Conservation (phyloP, 176 grass and related monocot genomes). For the Echinochloa phyllopogon region DNA sequence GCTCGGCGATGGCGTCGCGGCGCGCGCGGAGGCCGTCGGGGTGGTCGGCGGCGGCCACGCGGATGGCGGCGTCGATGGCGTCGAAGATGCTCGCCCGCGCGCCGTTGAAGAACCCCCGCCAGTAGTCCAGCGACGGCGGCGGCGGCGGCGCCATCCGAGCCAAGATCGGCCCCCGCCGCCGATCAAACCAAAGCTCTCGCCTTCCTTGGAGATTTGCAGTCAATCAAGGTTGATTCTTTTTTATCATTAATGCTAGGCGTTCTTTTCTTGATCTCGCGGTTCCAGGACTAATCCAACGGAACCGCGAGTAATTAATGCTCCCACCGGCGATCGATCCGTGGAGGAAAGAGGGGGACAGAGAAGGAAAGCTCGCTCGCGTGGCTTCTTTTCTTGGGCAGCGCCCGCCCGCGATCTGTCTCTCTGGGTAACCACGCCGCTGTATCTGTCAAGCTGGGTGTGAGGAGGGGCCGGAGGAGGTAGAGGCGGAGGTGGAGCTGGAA, state of each 20-base stretch:
- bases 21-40: conserved; percentile 49
- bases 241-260: neutral
- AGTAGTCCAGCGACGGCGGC: conserved; percentile 63
- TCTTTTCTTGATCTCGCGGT: neutral
- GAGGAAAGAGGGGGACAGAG: neutral
- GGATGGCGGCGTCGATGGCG: conserved; percentile 60
- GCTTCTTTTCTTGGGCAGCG: conserved; percentile 5
- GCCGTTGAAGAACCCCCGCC: conserved; percentile 69
- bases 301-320: neutral
- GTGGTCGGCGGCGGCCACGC: conserved; percentile 59
- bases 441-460: neutral
- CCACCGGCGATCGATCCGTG: neutral
- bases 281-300: neutral
- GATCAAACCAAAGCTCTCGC: neutral
- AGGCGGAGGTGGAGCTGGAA: neutral
- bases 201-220: neutral
- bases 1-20: conserved; percentile 67
- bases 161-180: conserved; percentile 8
- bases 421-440: conserved; percentile 16
- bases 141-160: conserved; percentile 39
- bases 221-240: neutral
- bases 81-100: conserved; percentile 61
- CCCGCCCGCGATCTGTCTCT: conserved; percentile 2
- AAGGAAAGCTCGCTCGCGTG: neutral
- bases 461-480: neutral